These are phyloP conservation scores for Fraxinus baroniana DNA, from an alignment of 305 asterid genomes.

Conservation along the genomic window DNA sequence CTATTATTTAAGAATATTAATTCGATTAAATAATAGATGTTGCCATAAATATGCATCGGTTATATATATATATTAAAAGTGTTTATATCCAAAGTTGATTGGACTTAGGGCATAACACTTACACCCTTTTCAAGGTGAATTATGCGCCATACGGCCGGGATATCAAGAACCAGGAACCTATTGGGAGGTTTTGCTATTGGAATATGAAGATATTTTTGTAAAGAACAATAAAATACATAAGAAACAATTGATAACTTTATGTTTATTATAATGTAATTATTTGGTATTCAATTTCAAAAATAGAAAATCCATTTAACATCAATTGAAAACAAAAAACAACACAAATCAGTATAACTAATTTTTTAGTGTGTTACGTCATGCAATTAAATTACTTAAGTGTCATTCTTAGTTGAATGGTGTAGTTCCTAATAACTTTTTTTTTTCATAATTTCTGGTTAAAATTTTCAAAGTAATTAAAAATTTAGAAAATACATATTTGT, in stretches of 20 bases:
- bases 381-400: background rate
- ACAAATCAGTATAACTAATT: background rate
- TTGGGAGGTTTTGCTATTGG: slow-evolving; percentile 90
- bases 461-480: background rate
- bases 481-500: background rate
- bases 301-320: background rate
- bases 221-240: background rate
- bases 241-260: too few species aligned
- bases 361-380: background rate
- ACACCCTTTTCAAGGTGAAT: slow-evolving; percentile 64
- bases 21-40: too few species aligned
- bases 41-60: too few species aligned
- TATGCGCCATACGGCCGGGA: slow-evolving; percentile 87
- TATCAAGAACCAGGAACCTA: slow-evolving; percentile 50
- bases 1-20: too few species aligned
- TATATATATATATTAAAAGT: too few species aligned
- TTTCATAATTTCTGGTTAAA: background rate
- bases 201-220: slow-evolving; percentile 9
- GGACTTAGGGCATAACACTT: too few species aligned
- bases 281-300: background rate
- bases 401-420: background rate
- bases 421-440: background rate
- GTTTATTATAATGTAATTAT: too few species aligned
- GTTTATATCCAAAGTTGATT: too few species aligned
- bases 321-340: background rate